phyloP scores from a whole-genome alignment of 2,329 filamentous ascomycete species.

The Colletotrichum limetticola region DNA sequence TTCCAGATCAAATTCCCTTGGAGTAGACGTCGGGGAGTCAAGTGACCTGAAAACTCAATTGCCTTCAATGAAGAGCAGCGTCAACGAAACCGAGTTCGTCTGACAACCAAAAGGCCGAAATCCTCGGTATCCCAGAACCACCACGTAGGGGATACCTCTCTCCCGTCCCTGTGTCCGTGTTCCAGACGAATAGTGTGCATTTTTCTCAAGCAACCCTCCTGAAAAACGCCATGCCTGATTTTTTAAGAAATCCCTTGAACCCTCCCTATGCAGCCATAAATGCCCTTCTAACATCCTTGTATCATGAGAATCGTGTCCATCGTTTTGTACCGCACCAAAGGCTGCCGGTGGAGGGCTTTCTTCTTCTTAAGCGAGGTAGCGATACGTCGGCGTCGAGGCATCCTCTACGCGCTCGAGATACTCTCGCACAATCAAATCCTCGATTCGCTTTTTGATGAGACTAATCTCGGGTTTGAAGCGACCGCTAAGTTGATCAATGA shows the following conservation, averaged over 20 bases:
- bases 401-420: constrained; percentile 82
- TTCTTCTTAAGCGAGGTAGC: constrained; percentile 71
- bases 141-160: background rate
- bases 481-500: constrained; percentile 73
- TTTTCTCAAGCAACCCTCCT: background rate
- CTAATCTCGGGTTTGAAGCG: constrained; percentile 81
- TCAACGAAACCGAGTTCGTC: background rate
- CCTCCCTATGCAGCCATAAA: constrained; percentile 3
- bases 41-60: background rate
- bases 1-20: background rate
- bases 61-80: too few species aligned
- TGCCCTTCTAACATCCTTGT: background rate
- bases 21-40: background rate
- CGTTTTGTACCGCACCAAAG: background rate
- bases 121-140: background rate
- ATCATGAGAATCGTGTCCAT: constrained; percentile 11
- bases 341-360: background rate
- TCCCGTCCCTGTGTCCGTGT: background rate
- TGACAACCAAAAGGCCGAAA: background rate
- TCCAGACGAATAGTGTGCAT: background rate
- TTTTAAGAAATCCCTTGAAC: background rate
- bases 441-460: constrained; percentile 85
- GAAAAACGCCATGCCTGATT: constrained; percentile 11
- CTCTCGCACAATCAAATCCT: constrained; percentile 79
- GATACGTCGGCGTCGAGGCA: constrained; percentile 72